A percentile compares a stretch with the other conserved stretches of the same genome.
Conservation (phyloP, 129 eudicot species). For the Sambucus nigra region DNA sequence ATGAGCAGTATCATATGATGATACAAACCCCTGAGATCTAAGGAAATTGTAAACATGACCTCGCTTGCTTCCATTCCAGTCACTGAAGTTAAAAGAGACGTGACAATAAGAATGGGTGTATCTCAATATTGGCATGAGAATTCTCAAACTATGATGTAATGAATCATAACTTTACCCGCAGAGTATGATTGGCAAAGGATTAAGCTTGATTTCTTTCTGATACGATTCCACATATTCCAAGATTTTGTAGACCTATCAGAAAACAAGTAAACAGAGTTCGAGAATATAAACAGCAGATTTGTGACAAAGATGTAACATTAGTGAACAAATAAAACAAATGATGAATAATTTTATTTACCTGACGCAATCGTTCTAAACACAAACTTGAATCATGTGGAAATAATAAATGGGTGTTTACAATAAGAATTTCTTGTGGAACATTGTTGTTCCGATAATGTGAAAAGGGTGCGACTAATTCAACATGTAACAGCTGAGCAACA, state of each 20-base stretch:
- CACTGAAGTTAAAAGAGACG: slow-evolving; percentile 27
- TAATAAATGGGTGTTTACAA: slow-evolving; percentile 70
- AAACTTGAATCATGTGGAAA: slow-evolving; percentile 81
- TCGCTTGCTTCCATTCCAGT: slow-evolving; percentile 97
- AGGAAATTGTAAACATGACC: slow-evolving; percentile 90
- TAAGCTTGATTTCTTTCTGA: slow-evolving; percentile 80
- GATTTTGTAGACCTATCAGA: slow-evolving; percentile 72
- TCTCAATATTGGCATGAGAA: background rate
- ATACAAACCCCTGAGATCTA: slow-evolving; percentile 91
- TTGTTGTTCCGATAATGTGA: slow-evolving; percentile 30
- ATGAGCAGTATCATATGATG: slow-evolving; percentile 96
- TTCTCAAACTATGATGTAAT: background rate
- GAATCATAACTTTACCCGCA: slow-evolving; percentile 61
- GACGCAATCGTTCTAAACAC: slow-evolving; percentile 83
- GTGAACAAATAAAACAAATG: background rate
- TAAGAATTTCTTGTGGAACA: slow-evolving; percentile 58
- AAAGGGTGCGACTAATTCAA: slow-evolving; percentile 43
- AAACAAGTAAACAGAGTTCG: background rate
- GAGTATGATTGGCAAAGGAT: slow-evolving; percentile 79
- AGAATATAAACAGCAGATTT: background rate
- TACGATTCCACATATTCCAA: slow-evolving; percentile 70
- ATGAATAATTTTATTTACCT: slow-evolving; percentile 27
- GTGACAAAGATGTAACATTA: background rate
- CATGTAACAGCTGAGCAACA: slow-evolving; percentile 78
- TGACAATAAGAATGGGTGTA: background rate